Percentiles rank a stretch among this genome's conserved stretches.
phyloP scores from a whole-genome alignment of 805 yeast genomes.

The Ogataea philodendri region DNA sequence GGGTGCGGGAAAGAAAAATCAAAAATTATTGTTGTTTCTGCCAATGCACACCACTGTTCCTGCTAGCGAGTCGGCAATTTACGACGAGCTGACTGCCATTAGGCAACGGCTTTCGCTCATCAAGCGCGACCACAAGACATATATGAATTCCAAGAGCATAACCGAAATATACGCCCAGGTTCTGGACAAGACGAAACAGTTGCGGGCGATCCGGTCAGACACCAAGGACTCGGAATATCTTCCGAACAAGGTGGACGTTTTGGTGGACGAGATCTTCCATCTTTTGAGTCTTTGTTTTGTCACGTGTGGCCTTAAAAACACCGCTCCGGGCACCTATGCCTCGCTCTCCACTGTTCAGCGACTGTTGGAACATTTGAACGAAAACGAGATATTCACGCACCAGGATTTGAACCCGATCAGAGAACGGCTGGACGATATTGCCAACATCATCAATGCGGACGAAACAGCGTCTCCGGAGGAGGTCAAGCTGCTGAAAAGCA shows the following conservation, averaged over 20 bases:
- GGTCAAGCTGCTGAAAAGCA: constrained; percentile 54
- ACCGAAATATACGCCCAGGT: constrained; percentile 57
- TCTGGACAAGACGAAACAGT: constrained; percentile 49
- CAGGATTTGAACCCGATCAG: constrained; percentile 80
- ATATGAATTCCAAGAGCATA: constrained; percentile 68
- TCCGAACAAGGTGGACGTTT: constrained; percentile 62
- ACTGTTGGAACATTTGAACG: constrained; percentile 76
- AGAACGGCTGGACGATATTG: constrained; percentile 68
- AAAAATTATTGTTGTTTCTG: not conserved
- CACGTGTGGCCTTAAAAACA: constrained; percentile 85
- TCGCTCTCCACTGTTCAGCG: constrained; percentile 84
- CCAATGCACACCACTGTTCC: constrained; percentile 34
- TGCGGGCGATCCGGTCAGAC: constrained; percentile 50
- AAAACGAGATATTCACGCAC: constrained; percentile 76
- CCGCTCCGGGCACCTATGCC: constrained; percentile 94
- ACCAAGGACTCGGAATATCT: constrained; percentile 5
- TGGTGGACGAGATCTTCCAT: constrained; percentile 88
- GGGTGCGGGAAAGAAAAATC: constrained; percentile 1
- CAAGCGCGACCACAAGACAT: constrained; percentile 65
- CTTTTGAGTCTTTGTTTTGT: constrained; percentile 80
- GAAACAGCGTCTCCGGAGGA: constrained; percentile 43
- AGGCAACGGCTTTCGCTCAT: constrained; percentile 43
- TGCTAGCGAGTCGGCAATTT: constrained; percentile 33
- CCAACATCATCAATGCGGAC: constrained; percentile 56
- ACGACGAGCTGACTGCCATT: constrained; percentile 40